These are phyloP conservation scores for Amaranthus cruentus DNA, from an alignment of 148 eudicot genomes.

Conservation along the genomic window DNA sequence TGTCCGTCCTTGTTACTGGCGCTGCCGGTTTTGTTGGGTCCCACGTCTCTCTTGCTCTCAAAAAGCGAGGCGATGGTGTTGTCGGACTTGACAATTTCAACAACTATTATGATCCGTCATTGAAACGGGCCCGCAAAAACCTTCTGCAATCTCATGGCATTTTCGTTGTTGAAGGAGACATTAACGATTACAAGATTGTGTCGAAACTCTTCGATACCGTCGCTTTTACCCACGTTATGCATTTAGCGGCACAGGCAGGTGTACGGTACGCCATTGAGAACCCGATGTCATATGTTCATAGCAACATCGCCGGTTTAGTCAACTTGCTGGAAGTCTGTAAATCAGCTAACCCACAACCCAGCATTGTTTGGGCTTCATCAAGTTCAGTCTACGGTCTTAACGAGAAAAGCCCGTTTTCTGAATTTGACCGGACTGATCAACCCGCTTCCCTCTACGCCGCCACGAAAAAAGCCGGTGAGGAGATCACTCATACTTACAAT, in stretches of 20 bases:
- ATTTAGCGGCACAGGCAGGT: constrained; percentile 80
- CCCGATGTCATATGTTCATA: constrained; percentile 58
- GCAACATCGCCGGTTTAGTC: constrained; percentile 70
- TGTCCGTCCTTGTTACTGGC: constrained; percentile 70
- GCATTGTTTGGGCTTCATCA: constrained; percentile 76
- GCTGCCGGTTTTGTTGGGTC: constrained; percentile 80
- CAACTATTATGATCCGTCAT: constrained; percentile 59
- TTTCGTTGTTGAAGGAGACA: constrained; percentile 53
- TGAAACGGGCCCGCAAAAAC: constrained; percentile 44
- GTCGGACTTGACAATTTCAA: constrained; percentile 79
- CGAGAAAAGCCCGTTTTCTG: constrained; percentile 61
- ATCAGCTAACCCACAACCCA: constrained; percentile 58
- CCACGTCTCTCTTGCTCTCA: constrained; percentile 57
- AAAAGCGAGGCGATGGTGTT: constrained; percentile 77
- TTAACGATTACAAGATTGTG: constrained; percentile 46
- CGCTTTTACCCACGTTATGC: constrained; percentile 64
- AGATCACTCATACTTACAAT: constrained; percentile 64
- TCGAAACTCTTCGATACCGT: constrained; percentile 49
- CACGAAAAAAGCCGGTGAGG: constrained; percentile 76
- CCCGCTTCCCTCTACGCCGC: constrained; percentile 84
- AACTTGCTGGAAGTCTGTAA: constrained; percentile 54
- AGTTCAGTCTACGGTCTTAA: constrained; percentile 85
- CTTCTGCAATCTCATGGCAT: constrained; percentile 27
- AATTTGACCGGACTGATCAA: constrained; percentile 58
- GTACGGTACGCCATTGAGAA: constrained; percentile 74